A percentile compares a stretch with the other conserved stretches of the same genome.
Evolutionary conservation across 1,139 yeast species (phyloP).

Genomic region (Yamadazyma conglobata): DNA sequence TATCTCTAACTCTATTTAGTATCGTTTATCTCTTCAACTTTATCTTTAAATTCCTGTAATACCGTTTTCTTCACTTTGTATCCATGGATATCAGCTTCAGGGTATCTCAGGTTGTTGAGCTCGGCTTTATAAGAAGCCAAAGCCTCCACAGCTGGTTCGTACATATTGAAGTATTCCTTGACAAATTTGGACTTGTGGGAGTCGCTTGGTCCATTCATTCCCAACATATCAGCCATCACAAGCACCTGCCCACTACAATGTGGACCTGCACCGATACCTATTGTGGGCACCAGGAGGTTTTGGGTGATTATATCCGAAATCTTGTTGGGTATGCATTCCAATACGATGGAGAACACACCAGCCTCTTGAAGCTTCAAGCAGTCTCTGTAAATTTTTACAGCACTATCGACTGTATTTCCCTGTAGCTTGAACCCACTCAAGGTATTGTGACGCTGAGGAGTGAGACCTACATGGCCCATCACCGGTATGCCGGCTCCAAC

Average conservation of each 20-base stretch:
- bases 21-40: background rate
- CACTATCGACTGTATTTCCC: conserved; percentile 58
- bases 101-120: conserved; percentile 54
- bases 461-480: conserved; percentile 87
- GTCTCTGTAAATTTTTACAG: conserved; percentile 59
- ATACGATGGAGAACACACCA: conserved; percentile 72
- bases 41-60: conserved; percentile 43
- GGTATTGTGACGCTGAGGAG: conserved; percentile 81
- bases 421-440: conserved; percentile 88
- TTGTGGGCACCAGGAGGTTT: conserved; percentile 67
- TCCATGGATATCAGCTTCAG: conserved; percentile 59
- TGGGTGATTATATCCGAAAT: conserved; percentile 67
- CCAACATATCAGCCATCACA: conserved; percentile 81
- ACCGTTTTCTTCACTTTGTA: conserved; percentile 70
- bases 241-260: conserved; percentile 84
- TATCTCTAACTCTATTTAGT: background rate
- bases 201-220: conserved; percentile 58
- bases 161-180: conserved; percentile 59
- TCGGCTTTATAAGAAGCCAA: conserved; percentile 55
- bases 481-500: conserved; percentile 79
- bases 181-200: conserved; percentile 65
- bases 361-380: conserved; percentile 69
- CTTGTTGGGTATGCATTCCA: conserved; percentile 83
- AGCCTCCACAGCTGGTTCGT: conserved; percentile 49
- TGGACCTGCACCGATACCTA: conserved; percentile 95